Evolutionary conservation across 2,329 filamentous ascomycete species (phyloP), one percentile per base, ranked within the genome.

Genomic region (Didymella pinodella): DNA sequence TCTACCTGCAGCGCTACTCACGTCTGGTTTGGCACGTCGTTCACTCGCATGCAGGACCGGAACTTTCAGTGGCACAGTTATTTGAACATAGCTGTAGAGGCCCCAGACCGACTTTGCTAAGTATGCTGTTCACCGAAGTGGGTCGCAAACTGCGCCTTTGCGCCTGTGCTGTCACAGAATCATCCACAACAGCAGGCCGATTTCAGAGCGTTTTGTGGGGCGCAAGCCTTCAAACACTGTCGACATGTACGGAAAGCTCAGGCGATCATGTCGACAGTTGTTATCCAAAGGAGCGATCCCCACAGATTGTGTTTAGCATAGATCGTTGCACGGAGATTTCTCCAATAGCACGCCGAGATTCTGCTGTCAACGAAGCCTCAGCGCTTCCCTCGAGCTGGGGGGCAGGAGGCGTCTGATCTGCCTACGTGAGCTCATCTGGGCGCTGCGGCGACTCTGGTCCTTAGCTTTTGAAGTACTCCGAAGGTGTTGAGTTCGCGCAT

Each of bases 321-420:
- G 64, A 64, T 65, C 62, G 70, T 70, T 64, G 65, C 71, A 72
- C 71, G 67, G 68, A 68, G 63, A 65, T 69, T 63, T 68, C 66
- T 68, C 63, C 65, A 66, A 67, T 74, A 73, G 70, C 25, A 73
- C 71, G 73, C 73, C 70, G 71, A 66, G 63, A 60, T 65, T 63
- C 64, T 63, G 49, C 62, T 68, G 67, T 67, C 72, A 72, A 70
- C 65, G 66, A 68, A 70, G 62, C 63, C 65, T 57, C 68, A 72
- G 69, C 73, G 71, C 70, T 72, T 71, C 70, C 57, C 49, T 52
- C 54, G 59, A 61, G 49, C 57, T 66, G 65, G 61, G 62, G 62
- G 43, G 56, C 44, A 48, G 45, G 41, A 47, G 45, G 48, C 48
- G 47, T 46, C 26, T 58, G 55, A 43, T 29, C 46, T 59, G 59